Evolutionary conservation across 495 filamentous ascomycete genomes (phyloP).

Genomic region (Staphylotrichum tortipilum): DNA sequence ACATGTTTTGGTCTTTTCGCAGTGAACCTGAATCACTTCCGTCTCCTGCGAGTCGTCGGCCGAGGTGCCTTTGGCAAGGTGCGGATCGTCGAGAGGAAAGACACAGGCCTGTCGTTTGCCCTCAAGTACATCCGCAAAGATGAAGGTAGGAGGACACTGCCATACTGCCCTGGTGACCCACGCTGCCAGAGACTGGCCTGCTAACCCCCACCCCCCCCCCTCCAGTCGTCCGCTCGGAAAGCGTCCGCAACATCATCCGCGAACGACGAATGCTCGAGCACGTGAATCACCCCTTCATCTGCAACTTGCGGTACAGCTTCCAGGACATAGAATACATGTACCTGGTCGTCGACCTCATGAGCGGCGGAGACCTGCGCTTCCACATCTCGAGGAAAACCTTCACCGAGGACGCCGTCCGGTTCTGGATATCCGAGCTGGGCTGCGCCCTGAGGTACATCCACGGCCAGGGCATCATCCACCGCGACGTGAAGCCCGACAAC

Average conservation of each 20-base stretch:
- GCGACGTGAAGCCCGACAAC: slow-evolving; percentile 96
- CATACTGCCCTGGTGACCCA: too few species aligned
- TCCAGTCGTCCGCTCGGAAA: slow-evolving; percentile 90
- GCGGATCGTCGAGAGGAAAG: slow-evolving; percentile 94
- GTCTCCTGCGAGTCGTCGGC: slow-evolving; percentile 87
- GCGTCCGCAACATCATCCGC: slow-evolving; percentile 94
- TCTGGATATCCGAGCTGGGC: slow-evolving; percentile 91
- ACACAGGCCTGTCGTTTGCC: slow-evolving; percentile 83
- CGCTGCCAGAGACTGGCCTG: too few species aligned
- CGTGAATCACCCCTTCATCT: slow-evolving; percentile 94
- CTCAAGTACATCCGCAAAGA: slow-evolving; percentile 98
- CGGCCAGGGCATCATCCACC: slow-evolving; percentile 84
- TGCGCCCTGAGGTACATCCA: slow-evolving; percentile 92
- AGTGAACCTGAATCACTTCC: slow-evolving; percentile 98
- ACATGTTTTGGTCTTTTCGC: background rate
- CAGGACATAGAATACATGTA: slow-evolving; percentile 99
- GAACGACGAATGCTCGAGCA: slow-evolving; percentile 97
- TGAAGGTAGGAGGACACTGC: slow-evolving; percentile 64
- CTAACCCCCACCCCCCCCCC: slow-evolving; percentile 2
- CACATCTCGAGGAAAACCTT: slow-evolving; percentile 98
- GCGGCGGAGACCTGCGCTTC: slow-evolving; percentile 90
- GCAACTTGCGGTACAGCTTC: slow-evolving; percentile 97
- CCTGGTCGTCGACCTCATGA: slow-evolving; percentile 97
- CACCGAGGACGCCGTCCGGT: slow-evolving; percentile 91
- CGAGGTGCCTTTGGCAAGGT: slow-evolving; percentile 98